Conservation (phyloP, 2,329 filamentous ascomycete species). For the Aspergillus clavatus region DNA sequence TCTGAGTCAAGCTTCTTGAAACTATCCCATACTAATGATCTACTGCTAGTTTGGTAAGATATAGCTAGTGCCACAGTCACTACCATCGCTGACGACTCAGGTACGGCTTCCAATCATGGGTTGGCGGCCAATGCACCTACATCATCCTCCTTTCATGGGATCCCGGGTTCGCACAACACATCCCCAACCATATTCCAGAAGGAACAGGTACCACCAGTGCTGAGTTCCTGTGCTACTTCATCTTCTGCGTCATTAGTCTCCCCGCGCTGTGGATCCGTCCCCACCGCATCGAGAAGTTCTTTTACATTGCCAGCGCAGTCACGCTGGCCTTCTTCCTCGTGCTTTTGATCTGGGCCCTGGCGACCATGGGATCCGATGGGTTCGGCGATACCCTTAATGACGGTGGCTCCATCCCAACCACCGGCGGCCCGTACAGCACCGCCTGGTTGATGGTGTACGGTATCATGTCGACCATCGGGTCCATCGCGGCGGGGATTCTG, state of each 20-base stretch:
- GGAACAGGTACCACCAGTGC: slow-evolving; percentile 44
- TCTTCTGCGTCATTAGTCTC: slow-evolving; percentile 44
- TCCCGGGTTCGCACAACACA: slow-evolving; percentile 40
- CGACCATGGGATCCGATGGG: slow-evolving; percentile 40
- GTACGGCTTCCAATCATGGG: slow-evolving; percentile 43
- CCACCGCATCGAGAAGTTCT: slow-evolving; percentile 42
- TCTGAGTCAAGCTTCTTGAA: no score
- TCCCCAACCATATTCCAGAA: slow-evolving; percentile 41
- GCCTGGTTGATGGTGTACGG: slow-evolving; percentile 25
- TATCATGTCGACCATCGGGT: slow-evolving; percentile 29
- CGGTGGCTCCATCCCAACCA: background rate
- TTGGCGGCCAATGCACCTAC: slow-evolving; percentile 44
- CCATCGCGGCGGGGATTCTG: slow-evolving; percentile 27
- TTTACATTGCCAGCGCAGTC: slow-evolving; percentile 39
- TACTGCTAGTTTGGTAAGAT: background rate
- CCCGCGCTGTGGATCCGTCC: slow-evolving; percentile 45
- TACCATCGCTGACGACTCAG: background rate
- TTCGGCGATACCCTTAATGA: slow-evolving; percentile 26
- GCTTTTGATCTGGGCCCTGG: slow-evolving; percentile 43
- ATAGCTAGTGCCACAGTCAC: background rate
- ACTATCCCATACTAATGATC: background rate
- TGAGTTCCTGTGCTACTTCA: slow-evolving; percentile 42
- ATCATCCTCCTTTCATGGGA: slow-evolving; percentile 46
- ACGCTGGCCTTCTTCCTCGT: slow-evolving; percentile 42
- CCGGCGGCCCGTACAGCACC: background rate